A percentile compares a stretch with the other conserved stretches of the same genome.
Conservation (phyloP, 371 early-diverging fungal genomes). For the Mortierella polycephala region DNA sequence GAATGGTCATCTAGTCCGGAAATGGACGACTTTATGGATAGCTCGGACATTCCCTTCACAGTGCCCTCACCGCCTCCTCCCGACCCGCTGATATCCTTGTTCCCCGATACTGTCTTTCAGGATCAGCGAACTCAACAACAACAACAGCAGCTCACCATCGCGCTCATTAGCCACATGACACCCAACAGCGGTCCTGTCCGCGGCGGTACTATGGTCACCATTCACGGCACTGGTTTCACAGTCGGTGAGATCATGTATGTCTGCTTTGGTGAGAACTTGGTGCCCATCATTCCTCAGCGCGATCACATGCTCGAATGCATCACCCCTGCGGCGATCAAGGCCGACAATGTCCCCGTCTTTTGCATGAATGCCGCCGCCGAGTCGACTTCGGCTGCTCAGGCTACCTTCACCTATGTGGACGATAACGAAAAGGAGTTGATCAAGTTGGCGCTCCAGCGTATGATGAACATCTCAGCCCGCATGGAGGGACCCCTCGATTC, state of each 20-base stretch:
- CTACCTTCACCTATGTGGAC: constrained; percentile 47
- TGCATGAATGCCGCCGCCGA: constrained; percentile 29
- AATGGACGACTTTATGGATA: constrained; percentile 50
- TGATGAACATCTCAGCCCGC: constrained; percentile 45
- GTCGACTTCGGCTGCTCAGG: constrained; percentile 29
- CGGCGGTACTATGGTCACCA: constrained; percentile 48
- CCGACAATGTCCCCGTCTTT: constrained; percentile 52
- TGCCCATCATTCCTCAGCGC: constrained; percentile 47
- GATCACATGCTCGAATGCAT: constrained; percentile 54
- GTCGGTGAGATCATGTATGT: constrained; percentile 47
- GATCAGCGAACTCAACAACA: constrained; percentile 33
- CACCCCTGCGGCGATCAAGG: constrained; percentile 45
- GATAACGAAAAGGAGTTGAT: constrained; percentile 55
- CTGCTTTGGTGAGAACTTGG: constrained; percentile 48
- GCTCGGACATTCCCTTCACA: constrained; percentile 38
- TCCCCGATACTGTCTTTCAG: constrained; percentile 36
- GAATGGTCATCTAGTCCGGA: constrained; percentile 43
- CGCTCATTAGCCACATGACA: constrained; percentile 45
- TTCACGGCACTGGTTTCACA: constrained; percentile 46
- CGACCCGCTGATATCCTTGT: constrained; percentile 47
- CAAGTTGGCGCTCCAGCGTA: constrained; percentile 48
- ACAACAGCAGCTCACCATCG: constrained; percentile 17
- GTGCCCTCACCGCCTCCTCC: constrained; percentile 51
- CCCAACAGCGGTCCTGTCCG: constrained; percentile 49
- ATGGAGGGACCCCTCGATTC: constrained; percentile 47